Evolutionary conservation across 306 rosid genomes (phyloP), one percentile per base, ranked within the genome.

Genomic region (Rosa chinensis): DNA sequence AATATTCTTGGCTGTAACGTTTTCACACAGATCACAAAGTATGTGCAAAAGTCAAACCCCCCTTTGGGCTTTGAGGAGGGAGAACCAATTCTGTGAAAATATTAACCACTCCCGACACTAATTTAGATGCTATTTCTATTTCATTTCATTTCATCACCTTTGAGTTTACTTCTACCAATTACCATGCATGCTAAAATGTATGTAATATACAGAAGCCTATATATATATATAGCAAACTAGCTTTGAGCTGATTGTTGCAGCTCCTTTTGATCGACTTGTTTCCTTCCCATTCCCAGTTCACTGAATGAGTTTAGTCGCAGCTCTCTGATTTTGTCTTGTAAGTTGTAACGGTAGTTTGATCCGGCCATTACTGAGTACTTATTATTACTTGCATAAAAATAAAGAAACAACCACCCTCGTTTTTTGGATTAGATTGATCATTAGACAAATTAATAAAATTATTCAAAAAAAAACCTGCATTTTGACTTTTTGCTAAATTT

Each of bases 1-100:
- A 25, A 28, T 28, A 61, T 74, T 49, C 39, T 74, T 72, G 73
- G 73, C 42, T 62, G 49, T 18, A 48, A 66, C 68, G 69, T 37
- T 50, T 59, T 4, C 72, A 74, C 87, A 81, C 83, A 42, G 58
- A 66, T 40, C 16, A 76, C 25, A n/a, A 77, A 45, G 58, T 1
- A 48, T 61, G 32, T 21, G 18, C 21, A 69, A 85, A 90, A 86
- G 90, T 90, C 92, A 90, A 86, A 88, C 84, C 49, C n/a, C 12
- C 43, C 17, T 20, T 35, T 4, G 17, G 66, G 28, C 10, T 18
- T 16, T 5, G 52, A 12, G 10, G 52, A 47, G 50, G 50, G 53
- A 49, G 37, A 32, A 49, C 55, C 18, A 49, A 14, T 17, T 49
- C 55, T 49, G 55, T 49, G 6, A 49, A 49, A 11, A 10, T 32